Evolutionary conservation across 768 basidiomycete species (phyloP).

Genomic region (Podaxis sp.): DNA sequence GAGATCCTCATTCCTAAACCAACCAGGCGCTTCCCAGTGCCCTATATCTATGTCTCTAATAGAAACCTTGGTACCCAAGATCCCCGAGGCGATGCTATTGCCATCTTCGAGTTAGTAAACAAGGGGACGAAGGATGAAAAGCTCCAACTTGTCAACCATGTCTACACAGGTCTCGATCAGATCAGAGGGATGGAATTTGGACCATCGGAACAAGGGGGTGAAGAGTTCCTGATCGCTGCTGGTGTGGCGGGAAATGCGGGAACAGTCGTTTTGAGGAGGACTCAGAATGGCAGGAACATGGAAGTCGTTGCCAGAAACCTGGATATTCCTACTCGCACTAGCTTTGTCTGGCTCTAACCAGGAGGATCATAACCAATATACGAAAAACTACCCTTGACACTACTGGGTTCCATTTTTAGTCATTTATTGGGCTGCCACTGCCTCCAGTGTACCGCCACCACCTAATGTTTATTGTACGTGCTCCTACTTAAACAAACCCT

Average conservation of each 20-base stretch:
- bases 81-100: conserved; percentile 51
- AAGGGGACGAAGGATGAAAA: conserved; percentile 14
- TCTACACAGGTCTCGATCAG: conserved; percentile 36
- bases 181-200: conserved; percentile 68
- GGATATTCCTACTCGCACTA: conserved; percentile 49
- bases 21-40: conserved; percentile 42
- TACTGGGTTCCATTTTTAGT: too few species aligned
- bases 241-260: conserved; percentile 55
- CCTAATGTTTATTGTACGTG: too few species aligned
- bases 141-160: conserved; percentile 30
- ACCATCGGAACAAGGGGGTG: conserved; percentile 42
- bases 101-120: conserved; percentile 45
- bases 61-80: conserved; percentile 53
- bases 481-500: too few species aligned
- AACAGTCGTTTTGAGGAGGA: conserved; percentile 55
- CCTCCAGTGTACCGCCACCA: too few species aligned
- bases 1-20: conserved; percentile 63
- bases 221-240: conserved; percentile 51
- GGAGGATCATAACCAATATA: not conserved
- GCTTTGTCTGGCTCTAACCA: conserved; percentile 48
- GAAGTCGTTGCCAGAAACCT: conserved; percentile 52
- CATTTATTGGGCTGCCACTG: too few species aligned
- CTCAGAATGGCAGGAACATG: conserved; percentile 52
- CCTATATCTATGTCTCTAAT: conserved; percentile 69
- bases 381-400: too few species aligned